Percentiles rank a stretch among this genome's conserved stretches.
Evolutionary conservation across 495 filamentous ascomycete species (phyloP).

Genomic region (Terfezia claveryi): DNA sequence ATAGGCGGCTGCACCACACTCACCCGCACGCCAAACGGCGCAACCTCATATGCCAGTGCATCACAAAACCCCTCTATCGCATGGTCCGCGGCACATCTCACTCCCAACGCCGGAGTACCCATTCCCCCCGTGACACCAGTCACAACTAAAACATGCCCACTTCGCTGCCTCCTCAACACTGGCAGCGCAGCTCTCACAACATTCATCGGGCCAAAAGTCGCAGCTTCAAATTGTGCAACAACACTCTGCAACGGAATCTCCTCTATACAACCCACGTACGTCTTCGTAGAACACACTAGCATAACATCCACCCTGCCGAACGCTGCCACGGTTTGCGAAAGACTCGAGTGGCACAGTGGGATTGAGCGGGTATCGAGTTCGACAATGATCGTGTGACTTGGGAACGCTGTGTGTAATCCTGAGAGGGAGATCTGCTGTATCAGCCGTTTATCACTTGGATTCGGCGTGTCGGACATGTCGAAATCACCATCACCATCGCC

Average conservation of each 20-base stretch:
- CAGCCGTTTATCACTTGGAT: neutral
- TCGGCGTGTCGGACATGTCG: neutral
- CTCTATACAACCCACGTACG: conserved; percentile 81
- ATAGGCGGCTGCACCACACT: conserved; percentile 81
- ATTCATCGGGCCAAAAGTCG: conserved; percentile 87
- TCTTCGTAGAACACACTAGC: conserved; percentile 69
- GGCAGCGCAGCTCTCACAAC: conserved; percentile 81
- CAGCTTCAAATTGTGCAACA: conserved; percentile 77
- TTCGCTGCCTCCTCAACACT: conserved; percentile 50
- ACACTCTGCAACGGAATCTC: conserved; percentile 58
- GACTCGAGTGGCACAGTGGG: conserved; percentile 49
- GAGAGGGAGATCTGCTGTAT: conserved; percentile 1
- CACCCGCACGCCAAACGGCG: conserved; percentile 89
- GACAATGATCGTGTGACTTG: conserved; percentile 31
- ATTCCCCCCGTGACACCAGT: conserved; percentile 82
- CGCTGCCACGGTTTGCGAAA: conserved; percentile 61
- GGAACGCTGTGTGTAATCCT: neutral
- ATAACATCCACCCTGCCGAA: conserved; percentile 81
- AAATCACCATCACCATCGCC: conserved; percentile 22
- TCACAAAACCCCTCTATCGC: conserved; percentile 96
- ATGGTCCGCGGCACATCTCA: conserved; percentile 85
- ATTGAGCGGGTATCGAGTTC: conserved; percentile 36
- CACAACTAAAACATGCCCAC: conserved; percentile 73
- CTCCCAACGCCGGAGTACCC: conserved; percentile 72
- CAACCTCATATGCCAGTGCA: conserved; percentile 83